These are phyloP conservation scores for Limnanthes douglasii DNA, from an alignment of 345 rosid species.

Conservation along the genomic window DNA sequence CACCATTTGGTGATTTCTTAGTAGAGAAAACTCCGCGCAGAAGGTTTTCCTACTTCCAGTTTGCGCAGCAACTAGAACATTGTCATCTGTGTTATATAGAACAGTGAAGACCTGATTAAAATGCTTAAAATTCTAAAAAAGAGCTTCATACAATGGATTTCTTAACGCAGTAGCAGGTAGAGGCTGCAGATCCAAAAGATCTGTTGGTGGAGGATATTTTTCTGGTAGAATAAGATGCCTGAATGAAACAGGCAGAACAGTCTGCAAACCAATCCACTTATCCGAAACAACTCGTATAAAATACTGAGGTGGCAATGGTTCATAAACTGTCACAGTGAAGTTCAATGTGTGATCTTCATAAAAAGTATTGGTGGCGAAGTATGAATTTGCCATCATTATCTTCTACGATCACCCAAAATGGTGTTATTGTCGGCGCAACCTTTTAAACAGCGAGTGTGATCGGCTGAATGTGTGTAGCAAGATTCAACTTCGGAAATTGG, in stretches of 20 bases:
- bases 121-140: conserved; percentile 73
- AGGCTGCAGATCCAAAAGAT: conserved; percentile 86
- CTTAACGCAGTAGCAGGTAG: conserved; percentile 86
- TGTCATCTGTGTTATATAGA: conserved; percentile 75
- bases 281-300: conserved; percentile 88
- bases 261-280: conserved; percentile 84
- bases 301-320: conserved; percentile 92
- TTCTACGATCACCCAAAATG: conserved; percentile 92
- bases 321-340: conserved; percentile 87
- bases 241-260: conserved; percentile 85
- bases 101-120: conserved; percentile 95
- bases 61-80: conserved; percentile 91
- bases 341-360: conserved; percentile 76
- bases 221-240: conserved; percentile 95
- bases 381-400: conserved; percentile 89
- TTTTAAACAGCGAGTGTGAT: conserved; percentile 69
- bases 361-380: conserved; percentile 87
- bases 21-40: conserved; percentile 83
- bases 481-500: conserved; percentile 76
- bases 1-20: conserved; percentile 83
- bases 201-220: conserved; percentile 97
- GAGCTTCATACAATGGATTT: conserved; percentile 77
- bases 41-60: conserved; percentile 96
- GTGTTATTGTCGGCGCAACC: conserved; percentile 85
- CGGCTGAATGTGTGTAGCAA: conserved; percentile 83